A percentile compares a stretch with the other conserved stretches of the same genome.
phyloP scores from a whole-genome alignment of 1,284 basidiomycete genomes.

The Fomitopsis schrenkii region DNA sequence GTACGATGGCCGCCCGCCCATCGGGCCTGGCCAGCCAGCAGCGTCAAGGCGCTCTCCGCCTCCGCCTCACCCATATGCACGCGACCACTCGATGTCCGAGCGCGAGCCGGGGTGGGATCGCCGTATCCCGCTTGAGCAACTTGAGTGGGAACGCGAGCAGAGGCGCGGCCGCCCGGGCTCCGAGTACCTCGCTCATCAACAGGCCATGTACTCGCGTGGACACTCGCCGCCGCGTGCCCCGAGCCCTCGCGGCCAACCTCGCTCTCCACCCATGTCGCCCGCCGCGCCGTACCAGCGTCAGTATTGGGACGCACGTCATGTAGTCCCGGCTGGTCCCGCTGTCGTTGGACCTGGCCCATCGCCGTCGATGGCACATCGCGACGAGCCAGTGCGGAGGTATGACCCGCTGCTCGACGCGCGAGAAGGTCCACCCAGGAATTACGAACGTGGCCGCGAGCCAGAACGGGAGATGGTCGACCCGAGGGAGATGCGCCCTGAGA shows the following conservation, averaged over 20 bases:
- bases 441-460: constrained; percentile 16
- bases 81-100: constrained; percentile 37
- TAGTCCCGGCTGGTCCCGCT: constrained; percentile 13
- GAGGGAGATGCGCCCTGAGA: constrained; percentile 17
- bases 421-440: constrained; percentile 20
- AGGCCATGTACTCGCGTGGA: constrained; percentile 13
- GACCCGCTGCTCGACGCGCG: constrained; percentile 31
- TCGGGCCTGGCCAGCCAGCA: constrained; percentile 45
- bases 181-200: constrained; percentile 40
- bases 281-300: constrained; percentile 27
- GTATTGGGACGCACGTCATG: constrained; percentile 24
- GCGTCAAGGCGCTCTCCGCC: constrained; percentile 42
- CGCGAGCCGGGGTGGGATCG: constrained; percentile 56
- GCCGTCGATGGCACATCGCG: constrained; percentile 16
- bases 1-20: constrained; percentile 38
- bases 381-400: constrained; percentile 25
- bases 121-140: constrained; percentile 17
- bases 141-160: constrained; percentile 33
- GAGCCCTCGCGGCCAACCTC: constrained; percentile 29
- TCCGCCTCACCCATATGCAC: constrained; percentile 45
- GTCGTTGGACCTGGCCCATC: constrained; percentile 8
- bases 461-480: constrained; percentile 12
- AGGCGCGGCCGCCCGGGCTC: constrained; percentile 39
- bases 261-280: constrained; percentile 50
- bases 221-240: constrained; percentile 25